These are phyloP conservation scores for Fraxinus americana DNA, from an alignment of 257 asterid genomes.

Conservation along the genomic window DNA sequence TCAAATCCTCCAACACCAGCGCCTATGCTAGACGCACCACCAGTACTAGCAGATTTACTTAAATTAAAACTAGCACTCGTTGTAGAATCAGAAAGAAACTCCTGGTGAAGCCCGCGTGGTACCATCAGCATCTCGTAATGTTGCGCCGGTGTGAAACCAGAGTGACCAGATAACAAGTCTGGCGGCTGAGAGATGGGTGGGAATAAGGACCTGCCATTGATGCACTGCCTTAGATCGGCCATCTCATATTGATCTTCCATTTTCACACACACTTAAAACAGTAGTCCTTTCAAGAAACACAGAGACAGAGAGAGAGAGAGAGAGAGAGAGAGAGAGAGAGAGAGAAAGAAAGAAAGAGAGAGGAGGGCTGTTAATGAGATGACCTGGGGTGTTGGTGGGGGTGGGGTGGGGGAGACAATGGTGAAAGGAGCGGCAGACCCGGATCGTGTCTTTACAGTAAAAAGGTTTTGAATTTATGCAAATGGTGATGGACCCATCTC, in stretches of 20 bases:
- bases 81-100: slow-evolving; percentile 51
- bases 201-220: slow-evolving; percentile 55
- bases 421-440: slow-evolving; percentile 82
- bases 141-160: slow-evolving; percentile 34
- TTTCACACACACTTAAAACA: not conserved
- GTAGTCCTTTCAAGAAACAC: not conserved
- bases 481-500: slow-evolving; percentile 55
- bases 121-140: slow-evolving; percentile 58
- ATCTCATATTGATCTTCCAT: slow-evolving; percentile 86
- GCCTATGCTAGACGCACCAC: slow-evolving; percentile 25
- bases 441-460: slow-evolving; percentile 74
- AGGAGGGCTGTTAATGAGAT: not conserved
- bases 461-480: slow-evolving; percentile 52
- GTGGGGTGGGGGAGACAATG: slow-evolving; percentile 32
- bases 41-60: slow-evolving; percentile 20
- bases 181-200: slow-evolving; percentile 48
- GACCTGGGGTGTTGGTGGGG: not conserved
- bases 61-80: not conserved
- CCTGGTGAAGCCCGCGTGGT: slow-evolving; percentile 30
- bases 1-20: slow-evolving; percentile 39
- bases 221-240: slow-evolving; percentile 70
- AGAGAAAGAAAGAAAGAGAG: not conserved
- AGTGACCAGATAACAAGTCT: slow-evolving; percentile 52
- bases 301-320: slow-evolving; percentile 6
- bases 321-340: slow-evolving; percentile 2